These are phyloP conservation scores for Sextonia rubra DNA, from an alignment of 164 flowering plant genomes.

Conservation along the genomic window DNA sequence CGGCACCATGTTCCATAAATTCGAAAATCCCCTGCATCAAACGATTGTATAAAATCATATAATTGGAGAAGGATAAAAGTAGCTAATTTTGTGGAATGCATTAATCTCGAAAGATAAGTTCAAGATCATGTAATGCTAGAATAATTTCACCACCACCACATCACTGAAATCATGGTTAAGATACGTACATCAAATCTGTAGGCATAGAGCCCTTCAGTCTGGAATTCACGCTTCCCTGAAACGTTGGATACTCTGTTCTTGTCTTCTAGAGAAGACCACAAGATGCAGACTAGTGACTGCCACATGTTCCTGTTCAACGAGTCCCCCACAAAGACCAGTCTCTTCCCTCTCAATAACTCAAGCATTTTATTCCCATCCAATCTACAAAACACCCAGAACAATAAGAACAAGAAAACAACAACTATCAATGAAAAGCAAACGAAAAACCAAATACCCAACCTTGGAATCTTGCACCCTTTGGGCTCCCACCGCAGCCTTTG, in stretches of 20 bases:
- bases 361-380: conserved; percentile 35
- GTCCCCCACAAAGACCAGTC: conserved; percentile 47
- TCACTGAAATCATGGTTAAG: neutral
- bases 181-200: conserved; percentile 40
- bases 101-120: neutral
- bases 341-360: conserved; percentile 39
- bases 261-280: conserved; percentile 28
- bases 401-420: conserved; percentile 34
- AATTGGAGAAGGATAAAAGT: neutral
- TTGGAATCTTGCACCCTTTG: conserved; percentile 43
- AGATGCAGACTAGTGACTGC: conserved; percentile 51
- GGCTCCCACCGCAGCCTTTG: conserved; percentile 47
- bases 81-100: neutral
- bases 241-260: conserved; percentile 36
- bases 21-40: too few relatives aligned
- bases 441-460: conserved; percentile 3
- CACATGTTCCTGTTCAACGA: conserved; percentile 58
- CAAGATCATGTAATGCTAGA: too few relatives aligned
- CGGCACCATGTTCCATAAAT: too few relatives aligned
- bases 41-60: too few relatives aligned
- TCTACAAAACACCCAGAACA: conserved; percentile 29
- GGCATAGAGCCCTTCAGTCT: conserved; percentile 42
- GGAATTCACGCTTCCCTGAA: conserved; percentile 39
- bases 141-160: too few relatives aligned
- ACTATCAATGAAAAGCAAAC: neutral